phyloP scores from a whole-genome alignment of 495 filamentous ascomycete species.

The Xylaria acuta region DNA sequence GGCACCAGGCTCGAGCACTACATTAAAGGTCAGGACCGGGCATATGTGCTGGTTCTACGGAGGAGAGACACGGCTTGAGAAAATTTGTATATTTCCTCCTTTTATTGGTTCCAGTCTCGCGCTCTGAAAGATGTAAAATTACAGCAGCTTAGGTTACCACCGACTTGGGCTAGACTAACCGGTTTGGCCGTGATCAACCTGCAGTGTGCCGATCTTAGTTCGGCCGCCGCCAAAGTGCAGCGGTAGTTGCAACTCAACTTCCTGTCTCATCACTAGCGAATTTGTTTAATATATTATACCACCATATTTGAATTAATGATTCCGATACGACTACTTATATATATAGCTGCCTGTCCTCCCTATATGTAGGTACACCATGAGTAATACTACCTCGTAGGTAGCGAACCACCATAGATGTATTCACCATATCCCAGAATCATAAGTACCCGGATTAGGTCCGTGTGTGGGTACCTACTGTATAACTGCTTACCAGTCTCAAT shows the following conservation, averaged over 20 bases:
- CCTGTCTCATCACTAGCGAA: background rate
- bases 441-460: too few species aligned
- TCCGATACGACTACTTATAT: background rate
- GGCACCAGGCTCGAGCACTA: conserved; percentile 49
- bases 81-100: background rate
- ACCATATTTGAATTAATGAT: background rate
- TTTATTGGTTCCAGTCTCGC: background rate
- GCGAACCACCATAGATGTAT: too few species aligned
- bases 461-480: background rate
- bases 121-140: background rate
- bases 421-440: too few species aligned
- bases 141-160: background rate
- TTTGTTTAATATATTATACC: background rate
- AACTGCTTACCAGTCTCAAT: too few species aligned
- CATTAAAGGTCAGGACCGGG: conserved; percentile 40
- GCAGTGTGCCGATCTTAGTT: background rate
- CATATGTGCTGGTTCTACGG: conserved; percentile 44
- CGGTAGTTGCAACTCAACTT: background rate
- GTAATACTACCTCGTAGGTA: background rate
- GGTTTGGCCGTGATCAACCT: background rate
- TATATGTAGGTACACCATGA: too few species aligned
- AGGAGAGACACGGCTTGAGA: conserved; percentile 30
- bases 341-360: background rate
- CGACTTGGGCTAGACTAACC: background rate
- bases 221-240: background rate